These are phyloP conservation scores for Didymellaceae sp. DNA, from an alignment of 2,329 filamentous ascomycete species.

Conservation along the genomic window DNA sequence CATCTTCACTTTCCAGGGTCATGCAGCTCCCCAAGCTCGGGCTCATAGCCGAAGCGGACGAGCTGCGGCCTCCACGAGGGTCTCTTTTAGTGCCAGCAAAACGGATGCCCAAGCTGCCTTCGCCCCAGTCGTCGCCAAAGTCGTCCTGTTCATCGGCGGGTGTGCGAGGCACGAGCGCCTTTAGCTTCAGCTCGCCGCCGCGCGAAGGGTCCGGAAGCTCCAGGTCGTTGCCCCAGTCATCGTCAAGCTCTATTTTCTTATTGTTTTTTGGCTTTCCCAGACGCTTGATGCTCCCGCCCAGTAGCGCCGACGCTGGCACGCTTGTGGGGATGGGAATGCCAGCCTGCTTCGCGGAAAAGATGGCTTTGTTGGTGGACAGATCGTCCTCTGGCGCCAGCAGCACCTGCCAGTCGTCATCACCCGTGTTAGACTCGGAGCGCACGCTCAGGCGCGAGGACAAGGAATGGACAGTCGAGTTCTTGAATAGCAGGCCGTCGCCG, in stretches of 20 bases:
- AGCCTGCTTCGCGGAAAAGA: slow-evolving; percentile 77
- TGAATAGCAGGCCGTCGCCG: slow-evolving; percentile 68
- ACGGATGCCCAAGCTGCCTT: slow-evolving; percentile 89
- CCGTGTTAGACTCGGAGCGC: slow-evolving; percentile 76
- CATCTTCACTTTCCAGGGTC: slow-evolving; percentile 91
- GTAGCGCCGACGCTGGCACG: slow-evolving; percentile 84
- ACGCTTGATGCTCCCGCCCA: slow-evolving; percentile 92
- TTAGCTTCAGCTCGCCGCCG: slow-evolving; percentile 49
- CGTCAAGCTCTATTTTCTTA: slow-evolving; percentile 54
- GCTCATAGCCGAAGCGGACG: slow-evolving; percentile 86
- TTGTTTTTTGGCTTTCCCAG: slow-evolving; percentile 66
- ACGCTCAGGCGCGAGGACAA: slow-evolving; percentile 84
- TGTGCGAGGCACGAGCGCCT: slow-evolving; percentile 54
- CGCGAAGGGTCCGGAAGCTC: slow-evolving; percentile 50
- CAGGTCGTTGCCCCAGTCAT: slow-evolving; percentile 60
- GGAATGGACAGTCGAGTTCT: slow-evolving; percentile 74
- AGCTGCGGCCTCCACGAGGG: slow-evolving; percentile 76
- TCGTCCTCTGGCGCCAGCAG: slow-evolving; percentile 86
- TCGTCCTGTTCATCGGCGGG: slow-evolving; percentile 72
- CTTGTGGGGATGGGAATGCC: slow-evolving; percentile 90
- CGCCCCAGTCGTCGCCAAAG: slow-evolving; percentile 82
- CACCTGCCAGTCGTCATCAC: slow-evolving; percentile 88
- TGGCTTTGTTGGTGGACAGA: slow-evolving; percentile 80
- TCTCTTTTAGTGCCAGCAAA: slow-evolving; percentile 87
- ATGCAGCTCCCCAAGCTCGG: slow-evolving; percentile 92